Conservation (phyloP, 78 protist species). For the Mantamonas sphyraenae region DNA sequence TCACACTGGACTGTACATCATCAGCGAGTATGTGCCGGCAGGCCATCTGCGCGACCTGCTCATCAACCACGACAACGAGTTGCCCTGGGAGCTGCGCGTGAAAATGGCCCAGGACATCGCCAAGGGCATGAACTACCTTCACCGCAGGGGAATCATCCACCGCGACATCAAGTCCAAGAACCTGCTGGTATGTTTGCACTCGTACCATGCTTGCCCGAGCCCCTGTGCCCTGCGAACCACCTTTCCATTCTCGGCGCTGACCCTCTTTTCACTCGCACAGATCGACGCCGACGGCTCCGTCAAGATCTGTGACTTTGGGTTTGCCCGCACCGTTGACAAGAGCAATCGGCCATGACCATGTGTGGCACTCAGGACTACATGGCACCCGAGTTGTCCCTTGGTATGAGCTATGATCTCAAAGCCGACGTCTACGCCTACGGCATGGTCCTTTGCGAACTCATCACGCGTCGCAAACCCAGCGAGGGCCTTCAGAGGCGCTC, state of each 20-base stretch:
- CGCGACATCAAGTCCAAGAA: constrained; percentile 53
- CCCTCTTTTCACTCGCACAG: constrained; percentile 13
- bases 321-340: background rate
- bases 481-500: too few species aligned
- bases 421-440: constrained; percentile 15
- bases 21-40: background rate
- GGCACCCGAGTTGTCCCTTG: constrained; percentile 14
- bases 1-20: background rate
- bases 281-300: background rate
- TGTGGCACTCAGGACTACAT: constrained; percentile 15
- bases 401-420: background rate
- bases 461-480: background rate
- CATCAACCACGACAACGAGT: background rate
- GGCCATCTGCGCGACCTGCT: background rate
- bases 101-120: constrained; percentile 31
- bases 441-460: constrained; percentile 17
- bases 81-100: constrained; percentile 6
- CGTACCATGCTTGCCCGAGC: too few species aligned
- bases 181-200: constrained; percentile 12
- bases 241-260: background rate
- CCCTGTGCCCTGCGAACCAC: background rate
- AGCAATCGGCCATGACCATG: background rate
- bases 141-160: constrained; percentile 27
- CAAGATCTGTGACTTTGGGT: background rate
- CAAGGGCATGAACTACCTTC: constrained; percentile 45